Percentiles rank a stretch among this genome's conserved stretches.
phyloP scores from a whole-genome alignment of 768 basidiomycete genomes.

The Auriscalpium microsporum region DNA sequence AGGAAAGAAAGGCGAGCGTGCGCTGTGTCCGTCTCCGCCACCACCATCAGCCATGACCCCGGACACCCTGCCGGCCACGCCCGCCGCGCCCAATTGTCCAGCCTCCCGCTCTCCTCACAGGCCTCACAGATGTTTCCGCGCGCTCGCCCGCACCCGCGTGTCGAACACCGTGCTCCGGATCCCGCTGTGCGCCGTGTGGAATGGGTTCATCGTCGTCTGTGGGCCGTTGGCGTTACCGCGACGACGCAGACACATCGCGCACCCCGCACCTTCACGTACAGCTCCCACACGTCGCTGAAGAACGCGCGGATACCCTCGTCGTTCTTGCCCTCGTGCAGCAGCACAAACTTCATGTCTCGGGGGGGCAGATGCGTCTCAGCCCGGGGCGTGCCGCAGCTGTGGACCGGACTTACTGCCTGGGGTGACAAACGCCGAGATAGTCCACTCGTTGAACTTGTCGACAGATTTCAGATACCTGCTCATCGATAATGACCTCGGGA shows the following conservation, averaged over 20 bases:
- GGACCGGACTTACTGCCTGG: constrained; percentile 68
- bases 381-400: neutral
- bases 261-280: constrained; percentile 81
- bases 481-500: constrained; percentile 2
- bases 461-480: constrained; percentile 89
- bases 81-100: neutral
- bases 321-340: constrained; percentile 92
- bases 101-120: constrained; percentile 30
- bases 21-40: neutral
- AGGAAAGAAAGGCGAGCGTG: neutral
- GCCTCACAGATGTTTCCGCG: constrained; percentile 66
- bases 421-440: constrained; percentile 91
- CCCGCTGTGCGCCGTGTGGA: constrained; percentile 81
- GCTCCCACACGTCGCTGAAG: constrained; percentile 94
- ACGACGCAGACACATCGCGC: neutral
- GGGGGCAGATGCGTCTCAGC: constrained; percentile 15
- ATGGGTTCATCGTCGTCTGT: constrained; percentile 90
- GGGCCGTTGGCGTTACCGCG: constrained; percentile 2
- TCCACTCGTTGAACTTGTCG: constrained; percentile 99
- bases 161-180: constrained; percentile 83
- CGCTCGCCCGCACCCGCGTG: constrained; percentile 71
- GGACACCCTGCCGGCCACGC: neutral
- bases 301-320: constrained; percentile 94
- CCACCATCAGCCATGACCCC: neutral
- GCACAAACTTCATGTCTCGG: constrained; percentile 88